phyloP scores from a whole-genome alignment of 352 stramenopile genomes.

The Pythium oligandrum region DNA sequence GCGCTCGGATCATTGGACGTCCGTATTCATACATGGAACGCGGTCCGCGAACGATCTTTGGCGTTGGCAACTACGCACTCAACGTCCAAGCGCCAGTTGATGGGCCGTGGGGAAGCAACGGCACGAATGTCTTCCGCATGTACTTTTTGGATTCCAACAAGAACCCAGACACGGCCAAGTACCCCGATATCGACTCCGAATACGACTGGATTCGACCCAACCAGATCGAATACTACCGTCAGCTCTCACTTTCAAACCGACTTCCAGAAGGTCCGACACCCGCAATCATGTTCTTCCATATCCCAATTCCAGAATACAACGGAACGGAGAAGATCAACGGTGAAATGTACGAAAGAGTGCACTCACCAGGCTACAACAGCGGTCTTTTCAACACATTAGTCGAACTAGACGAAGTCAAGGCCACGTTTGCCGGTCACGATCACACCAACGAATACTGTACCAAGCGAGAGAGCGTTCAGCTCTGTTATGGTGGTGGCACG shows the following conservation, averaged over 20 bases:
- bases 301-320: slow-evolving; percentile 44
- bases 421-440: slow-evolving; percentile 53
- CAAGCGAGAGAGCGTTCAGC: slow-evolving; percentile 31
- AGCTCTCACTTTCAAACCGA: slow-evolving; percentile 16
- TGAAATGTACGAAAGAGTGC: slow-evolving; percentile 35
- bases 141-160: slow-evolving; percentile 57
- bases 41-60: slow-evolving; percentile 29
- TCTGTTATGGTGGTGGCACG: slow-evolving; percentile 51
- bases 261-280: slow-evolving; percentile 19
- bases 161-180: slow-evolving; percentile 21
- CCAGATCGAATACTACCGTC: slow-evolving; percentile 42
- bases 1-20: slow-evolving; percentile 28
- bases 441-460: slow-evolving; percentile 61
- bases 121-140: slow-evolving; percentile 41
- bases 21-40: slow-evolving; percentile 38
- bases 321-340: slow-evolving; percentile 17
- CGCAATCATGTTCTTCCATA: slow-evolving; percentile 69
- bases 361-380: slow-evolving; percentile 32
- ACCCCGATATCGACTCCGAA: slow-evolving; percentile 25
- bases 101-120: slow-evolving; percentile 24
- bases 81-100: slow-evolving; percentile 29
- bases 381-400: slow-evolving; percentile 36
- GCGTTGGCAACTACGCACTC: slow-evolving; percentile 55
- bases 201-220: slow-evolving; percentile 55
- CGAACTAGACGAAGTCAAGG: slow-evolving; percentile 54